Percentiles rank a stretch among this genome's conserved stretches.
phyloP scores from a whole-genome alignment of 1,284 basidiomycete genomes.

The Nidula niveotomentosa region DNA sequence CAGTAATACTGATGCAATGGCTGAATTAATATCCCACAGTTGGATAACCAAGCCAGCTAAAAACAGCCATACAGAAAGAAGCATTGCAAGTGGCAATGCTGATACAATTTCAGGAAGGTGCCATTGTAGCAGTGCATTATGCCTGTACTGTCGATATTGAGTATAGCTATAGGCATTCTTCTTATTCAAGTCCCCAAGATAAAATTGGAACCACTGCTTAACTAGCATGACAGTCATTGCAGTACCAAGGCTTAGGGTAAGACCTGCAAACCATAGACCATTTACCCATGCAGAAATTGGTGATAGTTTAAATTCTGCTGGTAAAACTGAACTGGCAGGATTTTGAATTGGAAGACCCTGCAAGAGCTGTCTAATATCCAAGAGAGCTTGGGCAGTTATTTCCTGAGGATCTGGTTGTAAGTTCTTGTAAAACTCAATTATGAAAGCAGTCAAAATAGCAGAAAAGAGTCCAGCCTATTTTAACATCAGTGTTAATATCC shows the following conservation, averaged over 20 bases:
- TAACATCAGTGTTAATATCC: not conserved
- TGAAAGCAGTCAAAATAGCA: slow-evolving; percentile 16
- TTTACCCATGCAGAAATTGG: not conserved
- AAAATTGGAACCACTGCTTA: not conserved
- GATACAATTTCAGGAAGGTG: not conserved
- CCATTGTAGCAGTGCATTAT: not conserved
- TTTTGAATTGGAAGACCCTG: too few relatives aligned
- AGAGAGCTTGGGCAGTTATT: slow-evolving; percentile 1
- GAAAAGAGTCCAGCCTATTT: slow-evolving; percentile 19
- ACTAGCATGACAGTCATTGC: not conserved
- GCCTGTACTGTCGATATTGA: not conserved
- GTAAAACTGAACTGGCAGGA: too few relatives aligned
- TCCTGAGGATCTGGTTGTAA: slow-evolving; percentile 11
- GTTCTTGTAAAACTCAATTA: slow-evolving; percentile 16
- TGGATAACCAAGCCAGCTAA: not conserved
- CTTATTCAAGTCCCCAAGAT: not conserved
- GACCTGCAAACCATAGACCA: not conserved
- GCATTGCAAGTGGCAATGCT: not conserved
- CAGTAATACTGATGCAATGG: not conserved
- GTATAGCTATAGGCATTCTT: not conserved
- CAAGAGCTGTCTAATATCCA: not conserved
- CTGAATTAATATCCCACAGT: not conserved
- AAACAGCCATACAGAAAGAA: not conserved
- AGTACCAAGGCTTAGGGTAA: not conserved
- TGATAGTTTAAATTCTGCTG: not conserved